Base-by-base conservation (phyloP, 345 rosid species). In the Brassica juncea region DNA sequence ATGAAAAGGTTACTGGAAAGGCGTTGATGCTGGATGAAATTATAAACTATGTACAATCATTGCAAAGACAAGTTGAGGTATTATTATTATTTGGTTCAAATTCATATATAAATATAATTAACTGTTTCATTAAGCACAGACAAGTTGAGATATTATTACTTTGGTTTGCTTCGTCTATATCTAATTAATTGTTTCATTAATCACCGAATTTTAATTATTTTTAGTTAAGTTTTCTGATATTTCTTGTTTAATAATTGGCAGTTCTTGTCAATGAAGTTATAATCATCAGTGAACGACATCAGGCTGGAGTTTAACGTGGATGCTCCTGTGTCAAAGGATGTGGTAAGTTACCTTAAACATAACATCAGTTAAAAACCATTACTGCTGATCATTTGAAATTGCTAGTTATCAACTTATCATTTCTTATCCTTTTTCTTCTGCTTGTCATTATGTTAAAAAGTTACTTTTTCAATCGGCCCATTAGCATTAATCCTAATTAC, bases 11-110 rank as follows among this genome's bases (percentile, higher is more conserved):
- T 27, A 91, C 93, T 5, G 95, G 99, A 59, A 85, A 92, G 70
- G 97, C 97, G 42, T 74, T 91, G 28, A 92, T 92, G 97, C 87
- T 92, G 19, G 97, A 92, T 79, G 96, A 92, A 80, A 91, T 92
- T 69, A 92, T 92, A 82, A 92, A 92, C 82, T 92, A 92, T 34
- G 97, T 92, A 16, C 97, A 91, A 88, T 92, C 97, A 82, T 82
- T 92, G 78, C 97, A 92, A 80, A 86, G 81, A 25, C 97, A 94
- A 86, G 99, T 94, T 68, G 99, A 92, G 97, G 98, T 94, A 86
- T 21, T 30, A 49, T 27, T 77, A 67, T n/a, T 49, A 14, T 0
- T 12, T 71, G 12, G 57, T 44, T 32, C n/a, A 2, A 42, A 10
- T 63, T 64, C 11, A 73, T 72, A 73, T 72, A 37, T 35, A 37